Percentiles rank a stretch among this genome's conserved stretches.
Evolutionary conservation across 176 grass and related monocot species (phyloP).

Genomic region (Cenchrus purpureus): DNA sequence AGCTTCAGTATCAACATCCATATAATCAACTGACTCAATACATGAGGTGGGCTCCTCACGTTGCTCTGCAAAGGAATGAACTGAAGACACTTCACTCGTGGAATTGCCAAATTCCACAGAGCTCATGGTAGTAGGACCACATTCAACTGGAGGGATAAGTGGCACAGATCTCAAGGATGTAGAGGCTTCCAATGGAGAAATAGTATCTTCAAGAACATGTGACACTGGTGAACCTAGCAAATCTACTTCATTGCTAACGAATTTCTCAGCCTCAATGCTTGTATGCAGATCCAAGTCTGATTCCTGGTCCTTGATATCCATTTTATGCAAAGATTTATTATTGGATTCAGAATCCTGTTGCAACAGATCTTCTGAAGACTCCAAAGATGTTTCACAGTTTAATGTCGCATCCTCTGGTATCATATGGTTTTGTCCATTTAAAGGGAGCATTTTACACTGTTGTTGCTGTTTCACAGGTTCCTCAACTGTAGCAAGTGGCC

Average conservation of each 20-base stretch:
- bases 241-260: constrained; percentile 15
- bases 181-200: constrained; percentile 19
- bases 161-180: constrained; percentile 28
- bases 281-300: constrained; percentile 31
- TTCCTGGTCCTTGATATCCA: constrained; percentile 29
- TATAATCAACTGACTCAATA: constrained; percentile 54
- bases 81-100: constrained; percentile 36
- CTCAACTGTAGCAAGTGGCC: constrained; percentile 56
- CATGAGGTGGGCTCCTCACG: constrained; percentile 33
- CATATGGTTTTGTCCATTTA: constrained; percentile 38
- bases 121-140: constrained; percentile 17
- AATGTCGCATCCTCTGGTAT: constrained; percentile 32
- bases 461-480: constrained; percentile 49
- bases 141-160: constrained; percentile 25
- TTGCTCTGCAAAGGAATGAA: constrained; percentile 44
- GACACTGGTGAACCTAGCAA: constrained; percentile 37
- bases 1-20: constrained; percentile 52
- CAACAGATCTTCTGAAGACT: constrained; percentile 35
- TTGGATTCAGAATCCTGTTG: constrained; percentile 38
- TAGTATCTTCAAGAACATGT: constrained; percentile 42
- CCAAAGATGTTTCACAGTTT: constrained; percentile 35
- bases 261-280: constrained; percentile 31
- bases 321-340: constrained; percentile 36
- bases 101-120: constrained; percentile 31
- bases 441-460: constrained; percentile 33